A percentile compares a stretch with the other conserved stretches of the same genome.
These are phyloP conservation scores for Loxodes magnus DNA, from an alignment of 73 alveolate species.

Conservation along the genomic window DNA sequence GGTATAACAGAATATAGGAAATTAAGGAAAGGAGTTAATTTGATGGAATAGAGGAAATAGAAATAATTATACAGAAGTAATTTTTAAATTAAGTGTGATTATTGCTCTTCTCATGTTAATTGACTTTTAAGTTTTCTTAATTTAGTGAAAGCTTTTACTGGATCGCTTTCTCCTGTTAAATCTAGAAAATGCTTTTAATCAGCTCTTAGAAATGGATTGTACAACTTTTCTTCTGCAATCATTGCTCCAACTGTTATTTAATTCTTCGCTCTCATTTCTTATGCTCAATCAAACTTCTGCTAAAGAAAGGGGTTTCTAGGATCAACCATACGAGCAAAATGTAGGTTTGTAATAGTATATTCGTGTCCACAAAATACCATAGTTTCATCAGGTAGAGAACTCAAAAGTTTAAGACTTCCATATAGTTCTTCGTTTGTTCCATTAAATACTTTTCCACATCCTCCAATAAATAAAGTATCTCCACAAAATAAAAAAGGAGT, in stretches of 20 bases:
- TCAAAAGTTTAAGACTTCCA: conserved; percentile 31
- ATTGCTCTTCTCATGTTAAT: no score
- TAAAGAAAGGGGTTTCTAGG: conserved; percentile 41
- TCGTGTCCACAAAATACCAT: conserved; percentile 36
- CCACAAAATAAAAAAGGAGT: conserved; percentile 48
- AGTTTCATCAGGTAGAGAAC: conserved; percentile 48
- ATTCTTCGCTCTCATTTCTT: conserved; percentile 19
- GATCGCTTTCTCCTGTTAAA: conserved; percentile 37
- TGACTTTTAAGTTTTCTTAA: conserved; percentile 27
- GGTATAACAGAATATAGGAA: no score
- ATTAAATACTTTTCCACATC: conserved; percentile 37
- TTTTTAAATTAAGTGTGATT: no score
- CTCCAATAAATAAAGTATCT: conserved; percentile 39
- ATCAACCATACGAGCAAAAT: conserved; percentile 37
- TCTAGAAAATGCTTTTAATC: conserved; percentile 16
- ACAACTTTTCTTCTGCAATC: conserved; percentile 34
- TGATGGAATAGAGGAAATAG: no score
- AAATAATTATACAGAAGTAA: no score
- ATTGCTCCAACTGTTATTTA: conserved; percentile 21
- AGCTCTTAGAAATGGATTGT: conserved; percentile 43
- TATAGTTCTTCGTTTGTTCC: conserved; percentile 30
- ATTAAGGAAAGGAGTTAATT: no score
- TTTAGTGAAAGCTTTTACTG: conserved; percentile 30
- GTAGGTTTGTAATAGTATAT: conserved; percentile 21
- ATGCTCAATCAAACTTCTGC: conserved; percentile 13